A percentile compares a stretch with the other conserved stretches of the same genome.
Conservation (phyloP, 495 filamentous ascomycete genomes). For the Bombardia bombarda region DNA sequence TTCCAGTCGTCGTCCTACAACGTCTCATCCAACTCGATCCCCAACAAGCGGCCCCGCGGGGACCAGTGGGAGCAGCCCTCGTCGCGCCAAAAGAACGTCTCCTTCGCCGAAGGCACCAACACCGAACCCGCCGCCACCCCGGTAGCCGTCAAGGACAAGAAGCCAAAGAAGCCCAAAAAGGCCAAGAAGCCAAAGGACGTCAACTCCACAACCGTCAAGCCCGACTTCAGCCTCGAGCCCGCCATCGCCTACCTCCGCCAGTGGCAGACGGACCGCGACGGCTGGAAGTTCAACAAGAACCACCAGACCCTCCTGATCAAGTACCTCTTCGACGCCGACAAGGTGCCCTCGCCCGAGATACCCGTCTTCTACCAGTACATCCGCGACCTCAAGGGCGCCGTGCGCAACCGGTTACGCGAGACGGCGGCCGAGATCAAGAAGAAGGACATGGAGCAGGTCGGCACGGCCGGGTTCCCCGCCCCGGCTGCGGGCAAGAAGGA, state of each 20-base stretch:
- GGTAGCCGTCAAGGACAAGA: conserved; percentile 14
- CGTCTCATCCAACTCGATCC: conserved; percentile 21
- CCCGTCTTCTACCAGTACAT: conserved; percentile 61
- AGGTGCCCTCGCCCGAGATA: conserved; percentile 56
- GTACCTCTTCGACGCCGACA: conserved; percentile 61
- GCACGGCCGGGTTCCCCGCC: conserved; percentile 26
- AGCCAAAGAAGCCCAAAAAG: conserved; percentile 32
- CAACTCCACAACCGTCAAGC: conserved; percentile 30
- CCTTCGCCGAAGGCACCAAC: conserved; percentile 66
- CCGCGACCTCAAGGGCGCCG: conserved; percentile 59
- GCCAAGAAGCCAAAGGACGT: conserved; percentile 13
- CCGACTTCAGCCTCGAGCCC: conserved; percentile 42
- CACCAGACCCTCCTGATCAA: conserved; percentile 76
- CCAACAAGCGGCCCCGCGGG: conserved; percentile 20
- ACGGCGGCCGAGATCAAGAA: conserved; percentile 48
- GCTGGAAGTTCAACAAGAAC: conserved; percentile 93
- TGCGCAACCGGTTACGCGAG: conserved; percentile 54
- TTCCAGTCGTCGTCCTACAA: too few species aligned
- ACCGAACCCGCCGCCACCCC: conserved; percentile 22
- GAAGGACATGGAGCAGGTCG: conserved; percentile 39
- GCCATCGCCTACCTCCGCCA: conserved; percentile 65
- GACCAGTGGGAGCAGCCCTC: too few species aligned
- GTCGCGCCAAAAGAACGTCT: conserved; percentile 66
- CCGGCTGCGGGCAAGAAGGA: conserved; percentile 26
- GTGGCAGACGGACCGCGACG: conserved; percentile 55